Percentiles rank a stretch among this genome's conserved stretches.
These are phyloP conservation scores for Ascoidea tarda DNA, from an alignment of 805 yeast species.

Conservation along the genomic window DNA sequence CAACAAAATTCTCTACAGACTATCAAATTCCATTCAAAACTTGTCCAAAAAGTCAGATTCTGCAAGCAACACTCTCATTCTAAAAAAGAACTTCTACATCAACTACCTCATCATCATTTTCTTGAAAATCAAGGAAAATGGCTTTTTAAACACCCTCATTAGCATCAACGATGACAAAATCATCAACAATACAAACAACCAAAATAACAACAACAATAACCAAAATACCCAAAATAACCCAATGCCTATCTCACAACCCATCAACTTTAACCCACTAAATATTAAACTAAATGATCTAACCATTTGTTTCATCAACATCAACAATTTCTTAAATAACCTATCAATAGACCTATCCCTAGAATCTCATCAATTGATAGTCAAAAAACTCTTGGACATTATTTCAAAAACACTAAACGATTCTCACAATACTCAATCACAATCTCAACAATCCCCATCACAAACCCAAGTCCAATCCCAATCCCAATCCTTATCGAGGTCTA, in stretches of 20 bases:
- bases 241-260: conserved; percentile 9
- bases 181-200: conserved; percentile 3
- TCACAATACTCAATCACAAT: no score
- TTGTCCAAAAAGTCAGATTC: conserved; percentile 8
- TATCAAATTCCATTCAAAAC: background rate
- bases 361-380: background rate
- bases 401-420: background rate
- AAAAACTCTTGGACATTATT: no score
- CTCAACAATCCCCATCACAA: background rate
- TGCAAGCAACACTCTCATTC: conserved; percentile 12
- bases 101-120: conserved; percentile 25
- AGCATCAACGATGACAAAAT: conserved; percentile 23
- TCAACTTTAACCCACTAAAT: conserved; percentile 7
- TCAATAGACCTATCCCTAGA: background rate
- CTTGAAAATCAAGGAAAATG: conserved; percentile 31
- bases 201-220: conserved; percentile 8
- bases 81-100: conserved; percentile 10
- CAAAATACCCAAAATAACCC: conserved; percentile 8
- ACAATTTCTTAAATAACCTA: background rate
- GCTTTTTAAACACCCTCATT: conserved; percentile 29
- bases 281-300: conserved; percentile 5
- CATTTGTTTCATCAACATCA: conserved; percentile 4
- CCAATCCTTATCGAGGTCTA: background rate
- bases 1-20: background rate
- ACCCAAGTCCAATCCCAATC: background rate